phyloP scores from a whole-genome alignment of 257 asterid genomes.

The Ballota nigra region DNA sequence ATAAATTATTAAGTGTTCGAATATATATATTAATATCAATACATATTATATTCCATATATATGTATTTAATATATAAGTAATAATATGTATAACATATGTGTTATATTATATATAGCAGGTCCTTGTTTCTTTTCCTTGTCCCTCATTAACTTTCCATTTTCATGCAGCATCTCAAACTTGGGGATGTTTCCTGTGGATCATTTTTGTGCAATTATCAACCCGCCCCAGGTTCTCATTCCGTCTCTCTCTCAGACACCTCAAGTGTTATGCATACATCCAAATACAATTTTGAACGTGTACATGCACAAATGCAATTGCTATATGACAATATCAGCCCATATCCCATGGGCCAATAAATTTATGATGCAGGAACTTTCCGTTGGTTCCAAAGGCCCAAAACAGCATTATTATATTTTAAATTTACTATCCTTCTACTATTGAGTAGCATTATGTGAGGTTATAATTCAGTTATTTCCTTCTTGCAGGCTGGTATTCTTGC shows the following conservation, averaged over 20 bases:
- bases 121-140: slow-evolving; percentile 11
- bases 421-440: not conserved
- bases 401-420: not conserved
- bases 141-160: slow-evolving; percentile 20
- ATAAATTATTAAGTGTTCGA: not conserved
- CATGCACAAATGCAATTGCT: not conserved
- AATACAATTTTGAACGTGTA: not conserved
- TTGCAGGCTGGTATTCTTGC: slow-evolving; percentile 97
- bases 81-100: slow-evolving; percentile 2
- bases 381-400: slow-evolving; percentile 3
- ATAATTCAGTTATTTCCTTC: slow-evolving; percentile 34
- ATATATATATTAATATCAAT: not conserved
- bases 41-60: not conserved
- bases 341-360: not conserved
- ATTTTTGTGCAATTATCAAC: slow-evolving; percentile 92
- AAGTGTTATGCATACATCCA: not conserved
- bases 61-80: not conserved
- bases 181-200: slow-evolving; percentile 99
- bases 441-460: not conserved
- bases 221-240: slow-evolving; percentile 86
- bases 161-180: slow-evolving; percentile 90
- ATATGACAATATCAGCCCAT: not conserved
- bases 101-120: not conserved
- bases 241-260: slow-evolving; percentile 24
- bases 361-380: not conserved